A percentile compares a stretch with the other conserved stretches of the same genome.
Evolutionary conservation across 345 rosid species (phyloP).

Genomic region (Abelmoschus esculentus): DNA sequence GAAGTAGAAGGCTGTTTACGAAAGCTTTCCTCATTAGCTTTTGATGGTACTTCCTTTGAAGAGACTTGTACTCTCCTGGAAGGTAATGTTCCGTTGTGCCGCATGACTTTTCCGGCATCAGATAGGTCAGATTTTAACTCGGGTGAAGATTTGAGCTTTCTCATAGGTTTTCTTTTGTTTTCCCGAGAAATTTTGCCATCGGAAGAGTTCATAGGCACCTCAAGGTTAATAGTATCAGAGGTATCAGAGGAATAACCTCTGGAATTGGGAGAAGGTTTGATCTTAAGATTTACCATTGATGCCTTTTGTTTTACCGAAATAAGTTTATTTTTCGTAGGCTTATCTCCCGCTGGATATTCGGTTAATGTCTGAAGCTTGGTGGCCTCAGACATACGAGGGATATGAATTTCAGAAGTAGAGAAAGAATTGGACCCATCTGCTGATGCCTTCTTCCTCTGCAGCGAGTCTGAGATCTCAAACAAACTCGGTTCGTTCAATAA

Average conservation of each 20-base stretch:
- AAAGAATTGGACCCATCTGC: too few species aligned
- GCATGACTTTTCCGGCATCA: constrained; percentile 11
- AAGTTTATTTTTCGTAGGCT: too few species aligned
- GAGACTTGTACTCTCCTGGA: neutral
- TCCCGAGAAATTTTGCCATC: too few species aligned
- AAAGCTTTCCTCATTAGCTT: constrained; percentile 26
- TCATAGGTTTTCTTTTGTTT: too few species aligned
- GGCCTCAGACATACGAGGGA: too few species aligned
- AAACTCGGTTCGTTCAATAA: constrained; percentile 25
- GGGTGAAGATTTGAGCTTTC: constrained; percentile 15
- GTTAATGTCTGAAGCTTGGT: too few species aligned
- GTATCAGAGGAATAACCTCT: constrained; percentile 6
- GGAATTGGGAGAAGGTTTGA: constrained; percentile 16
- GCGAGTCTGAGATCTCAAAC: constrained; percentile 19
- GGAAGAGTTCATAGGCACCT: constrained; percentile 10
- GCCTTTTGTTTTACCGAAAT: constrained; percentile 15
- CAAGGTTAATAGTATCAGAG: constrained; percentile 22
- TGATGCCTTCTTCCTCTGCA: constrained; percentile 23
- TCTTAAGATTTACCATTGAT: constrained; percentile 14
- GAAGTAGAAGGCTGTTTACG: constrained; percentile 18
- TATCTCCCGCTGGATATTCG: too few species aligned
- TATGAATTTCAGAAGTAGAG: too few species aligned
- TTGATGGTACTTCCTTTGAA: constrained; percentile 18
- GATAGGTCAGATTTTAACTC: constrained; percentile 14
- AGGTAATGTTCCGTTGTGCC: constrained; percentile 17